Conservation (phyloP, 2,329 filamentous ascomycete genomes). For the Paracorniculantispora psalliotae region DNA sequence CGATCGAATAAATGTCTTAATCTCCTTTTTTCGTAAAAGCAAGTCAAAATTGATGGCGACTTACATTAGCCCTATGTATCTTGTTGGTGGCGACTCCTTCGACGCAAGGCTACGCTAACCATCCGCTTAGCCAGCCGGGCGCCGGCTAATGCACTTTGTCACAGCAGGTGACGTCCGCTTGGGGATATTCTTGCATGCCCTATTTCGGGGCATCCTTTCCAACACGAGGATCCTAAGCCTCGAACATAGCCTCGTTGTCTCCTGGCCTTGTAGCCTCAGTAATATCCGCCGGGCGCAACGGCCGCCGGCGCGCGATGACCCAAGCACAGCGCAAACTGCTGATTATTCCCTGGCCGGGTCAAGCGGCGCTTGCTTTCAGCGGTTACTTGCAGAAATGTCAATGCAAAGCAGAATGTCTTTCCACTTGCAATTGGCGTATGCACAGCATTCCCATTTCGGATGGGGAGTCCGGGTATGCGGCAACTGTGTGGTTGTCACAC, state of each 20-base stretch:
- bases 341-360: neutral
- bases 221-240: neutral
- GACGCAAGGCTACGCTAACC: neutral
- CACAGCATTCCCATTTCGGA: no score
- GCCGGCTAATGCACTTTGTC: neutral
- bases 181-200: neutral
- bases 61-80: neutral
- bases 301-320: neutral
- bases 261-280: neutral
- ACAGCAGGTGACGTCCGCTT: neutral
- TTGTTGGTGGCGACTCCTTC: neutral
- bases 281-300: neutral
- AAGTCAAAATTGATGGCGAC: no score
- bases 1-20: no score
- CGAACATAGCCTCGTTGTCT: no score
- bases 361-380: neutral
- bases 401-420: no score
- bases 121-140: neutral
- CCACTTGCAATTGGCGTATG: no score
- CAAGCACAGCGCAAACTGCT: neutral
- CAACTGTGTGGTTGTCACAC: no score
- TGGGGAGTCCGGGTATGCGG: no score
- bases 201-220: neutral
- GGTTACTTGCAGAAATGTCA: no score
- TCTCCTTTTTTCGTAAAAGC: no score